These are phyloP conservation scores for Asterochloris sp. DNA, from an alignment of 139 green algal species.

Conservation along the genomic window DNA sequence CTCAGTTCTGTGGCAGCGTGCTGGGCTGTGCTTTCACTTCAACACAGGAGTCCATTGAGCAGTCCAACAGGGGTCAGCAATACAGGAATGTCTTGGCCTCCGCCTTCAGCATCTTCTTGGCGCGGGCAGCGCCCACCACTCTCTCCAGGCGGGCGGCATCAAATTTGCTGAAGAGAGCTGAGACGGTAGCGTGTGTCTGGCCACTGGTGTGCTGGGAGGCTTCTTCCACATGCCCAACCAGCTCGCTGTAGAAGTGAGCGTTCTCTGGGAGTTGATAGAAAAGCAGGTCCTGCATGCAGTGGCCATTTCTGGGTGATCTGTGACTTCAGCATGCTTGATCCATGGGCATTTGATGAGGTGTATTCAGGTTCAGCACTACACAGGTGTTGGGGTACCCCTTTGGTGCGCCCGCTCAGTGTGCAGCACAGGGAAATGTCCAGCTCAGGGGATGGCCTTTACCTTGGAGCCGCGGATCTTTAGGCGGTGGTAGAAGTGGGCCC, in stretches of 20 bases:
- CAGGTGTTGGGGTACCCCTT: background rate
- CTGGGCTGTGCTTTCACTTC: no score
- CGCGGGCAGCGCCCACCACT: constrained; percentile 62
- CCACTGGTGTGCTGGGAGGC: constrained; percentile 5
- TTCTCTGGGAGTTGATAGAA: constrained; percentile 89
- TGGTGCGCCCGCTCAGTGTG: no score
- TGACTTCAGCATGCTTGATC: background rate
- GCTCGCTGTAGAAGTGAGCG: constrained; percentile 75
- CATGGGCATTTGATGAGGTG: background rate
- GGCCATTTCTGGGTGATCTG: background rate
- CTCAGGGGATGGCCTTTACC: constrained; percentile 23
- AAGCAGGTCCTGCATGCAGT: constrained; percentile 55
- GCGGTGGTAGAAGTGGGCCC: constrained; percentile 93
- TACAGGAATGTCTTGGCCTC: constrained; percentile 73
- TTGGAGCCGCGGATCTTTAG: constrained; percentile 69
- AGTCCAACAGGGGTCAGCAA: constrained; percentile 25
- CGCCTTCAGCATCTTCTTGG: constrained; percentile 61
- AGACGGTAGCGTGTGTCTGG: constrained; percentile 42
- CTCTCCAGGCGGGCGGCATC: constrained; percentile 70
- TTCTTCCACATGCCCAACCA: constrained; percentile 62
- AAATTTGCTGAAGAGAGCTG: constrained; percentile 54
- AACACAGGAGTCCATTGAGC: background rate
- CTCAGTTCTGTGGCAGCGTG: no score
- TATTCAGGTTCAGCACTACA: background rate
- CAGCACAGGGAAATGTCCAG: background rate